These are phyloP conservation scores for Calonectria naviculata DNA, from an alignment of 2,329 filamentous ascomycete species.

Conservation along the genomic window DNA sequence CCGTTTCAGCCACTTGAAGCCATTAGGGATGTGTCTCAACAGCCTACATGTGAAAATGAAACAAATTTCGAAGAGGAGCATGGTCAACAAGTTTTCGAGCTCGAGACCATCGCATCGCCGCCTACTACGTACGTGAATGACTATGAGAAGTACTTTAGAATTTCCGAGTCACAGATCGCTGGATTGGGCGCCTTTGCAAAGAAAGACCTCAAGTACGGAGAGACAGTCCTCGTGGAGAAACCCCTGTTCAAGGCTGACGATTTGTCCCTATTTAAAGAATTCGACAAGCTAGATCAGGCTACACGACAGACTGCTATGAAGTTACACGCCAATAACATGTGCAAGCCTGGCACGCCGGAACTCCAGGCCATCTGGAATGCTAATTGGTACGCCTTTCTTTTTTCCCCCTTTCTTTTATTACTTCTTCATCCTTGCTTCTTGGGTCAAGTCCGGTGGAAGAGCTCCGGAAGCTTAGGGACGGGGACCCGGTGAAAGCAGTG, in stretches of 20 bases:
- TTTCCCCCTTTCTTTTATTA: background rate
- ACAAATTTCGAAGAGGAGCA: background rate
- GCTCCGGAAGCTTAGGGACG: too few species aligned
- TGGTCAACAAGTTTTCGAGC: background rate
- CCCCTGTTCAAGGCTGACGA: slow-evolving; percentile 52
- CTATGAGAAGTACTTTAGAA: slow-evolving; percentile 52
- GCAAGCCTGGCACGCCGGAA: slow-evolving; percentile 40
- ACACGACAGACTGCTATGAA: slow-evolving; percentile 48
- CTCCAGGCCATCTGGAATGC: slow-evolving; percentile 55
- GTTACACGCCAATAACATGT: slow-evolving; percentile 50
- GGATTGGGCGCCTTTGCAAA: slow-evolving; percentile 61
- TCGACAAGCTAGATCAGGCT: slow-evolving; percentile 46
- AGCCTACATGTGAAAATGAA: background rate
- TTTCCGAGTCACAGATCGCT: slow-evolving; percentile 53
- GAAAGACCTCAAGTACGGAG: slow-evolving; percentile 48
- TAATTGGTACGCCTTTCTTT: slow-evolving; percentile 54
- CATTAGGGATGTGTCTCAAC: background rate
- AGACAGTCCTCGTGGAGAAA: slow-evolving; percentile 57
- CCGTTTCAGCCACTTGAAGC: slow-evolving; percentile 25
- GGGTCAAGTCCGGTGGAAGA: too few species aligned
- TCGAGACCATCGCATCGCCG: background rate
- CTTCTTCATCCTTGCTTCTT: background rate
- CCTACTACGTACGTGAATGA: slow-evolving; percentile 34
- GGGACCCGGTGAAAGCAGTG: background rate
- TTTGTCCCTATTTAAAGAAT: slow-evolving; percentile 45